Evolutionary conservation across 2,329 filamentous ascomycete genomes (phyloP).

Genomic region (Aureobasidium vineae): DNA sequence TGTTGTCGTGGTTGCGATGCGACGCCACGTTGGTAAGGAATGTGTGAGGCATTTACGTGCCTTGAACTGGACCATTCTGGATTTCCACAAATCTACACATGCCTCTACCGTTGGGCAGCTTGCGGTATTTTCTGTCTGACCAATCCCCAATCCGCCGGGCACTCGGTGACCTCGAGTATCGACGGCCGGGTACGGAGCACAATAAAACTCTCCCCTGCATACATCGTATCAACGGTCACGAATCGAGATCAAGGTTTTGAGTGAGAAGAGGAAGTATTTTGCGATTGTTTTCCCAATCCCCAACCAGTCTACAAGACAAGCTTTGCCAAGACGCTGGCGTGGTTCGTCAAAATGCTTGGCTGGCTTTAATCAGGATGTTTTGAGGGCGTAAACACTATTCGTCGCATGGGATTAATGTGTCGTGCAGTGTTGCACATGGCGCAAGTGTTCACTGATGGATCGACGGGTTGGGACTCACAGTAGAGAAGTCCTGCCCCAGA

Average conservation of each 20-base stretch:
- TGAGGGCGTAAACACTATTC: background rate
- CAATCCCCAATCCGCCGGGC: slow-evolving; percentile 23
- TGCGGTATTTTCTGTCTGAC: slow-evolving; percentile 25
- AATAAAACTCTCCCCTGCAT: slow-evolving; percentile 20
- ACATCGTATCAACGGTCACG: background rate
- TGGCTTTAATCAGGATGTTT: background rate
- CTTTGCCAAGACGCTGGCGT: slow-evolving; percentile 10
- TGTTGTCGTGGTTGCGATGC: slow-evolving; percentile 20
- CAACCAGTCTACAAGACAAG: slow-evolving; percentile 16
- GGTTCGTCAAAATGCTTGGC: slow-evolving; percentile 15
- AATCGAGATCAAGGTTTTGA: background rate
- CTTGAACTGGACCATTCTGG: slow-evolving; percentile 10
- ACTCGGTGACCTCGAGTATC: background rate
- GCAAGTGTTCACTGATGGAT: background rate
- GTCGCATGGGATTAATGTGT: background rate
- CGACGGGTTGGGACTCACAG: background rate
- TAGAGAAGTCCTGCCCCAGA: background rate
- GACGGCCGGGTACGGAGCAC: slow-evolving; percentile 8
- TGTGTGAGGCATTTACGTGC: slow-evolving; percentile 23
- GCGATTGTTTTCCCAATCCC: slow-evolving; percentile 11
- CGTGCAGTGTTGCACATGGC: background rate
- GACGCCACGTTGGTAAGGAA: slow-evolving; percentile 9
- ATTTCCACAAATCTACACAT: slow-evolving; percentile 22
- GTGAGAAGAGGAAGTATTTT: slow-evolving; percentile 2
- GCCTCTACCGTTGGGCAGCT: slow-evolving; percentile 20